Evolutionary conservation across 2,329 filamentous ascomycete genomes (phyloP), one percentile per base, ranked within the genome.

Genomic region (Colletotrichum orchidophilum): DNA sequence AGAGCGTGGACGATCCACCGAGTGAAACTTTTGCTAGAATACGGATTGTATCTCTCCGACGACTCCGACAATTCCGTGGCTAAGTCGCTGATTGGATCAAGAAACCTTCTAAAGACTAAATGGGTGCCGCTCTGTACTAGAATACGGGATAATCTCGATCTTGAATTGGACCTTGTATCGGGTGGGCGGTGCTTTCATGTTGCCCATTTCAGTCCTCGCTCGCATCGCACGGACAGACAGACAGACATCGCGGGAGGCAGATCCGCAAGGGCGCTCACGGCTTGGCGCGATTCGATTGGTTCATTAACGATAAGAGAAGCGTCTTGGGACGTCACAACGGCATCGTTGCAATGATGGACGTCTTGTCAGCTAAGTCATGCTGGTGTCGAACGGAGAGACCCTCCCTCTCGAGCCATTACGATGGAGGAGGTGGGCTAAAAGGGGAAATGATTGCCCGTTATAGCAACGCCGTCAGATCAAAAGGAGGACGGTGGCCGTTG

Each of bases 211-310:
- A 39, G 42, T 49, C 21, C 26, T 49, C 21, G 13, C 26, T 49
- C 21, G 13, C n/a, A 39, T 55, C 49, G 62, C 62, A 70, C 62
- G 66, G 54, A 66, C 66, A 29, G 54, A n/a, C n/a, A n/a, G n/a
- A n/a, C n/a, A n/a, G n/a, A n/a, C 29, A 58, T 46, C 66, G 62
- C 46, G 26, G 49, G 49, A 39, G 35, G 46, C 24, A 66, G 62
- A 60, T 70, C 66, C n/a, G 33, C 26, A 60, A 29, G 15, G 49
- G 62, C 33, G 21, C 18, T 8, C 39, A 29, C 33, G 35, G 61
- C 39, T 31, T 24, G 42, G 24, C 5, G 42, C 54, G 12, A 35
- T 29, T 46, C 15, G 9, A 69, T 69, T 69, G 61, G 53, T 24
- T 9, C 24, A 58, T 64, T 26, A n/a, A 33, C 57, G 18, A 12